phyloP scores from a whole-genome alignment of 202 grass and related monocot genomes.

The Saccharum hybrid region DNA sequence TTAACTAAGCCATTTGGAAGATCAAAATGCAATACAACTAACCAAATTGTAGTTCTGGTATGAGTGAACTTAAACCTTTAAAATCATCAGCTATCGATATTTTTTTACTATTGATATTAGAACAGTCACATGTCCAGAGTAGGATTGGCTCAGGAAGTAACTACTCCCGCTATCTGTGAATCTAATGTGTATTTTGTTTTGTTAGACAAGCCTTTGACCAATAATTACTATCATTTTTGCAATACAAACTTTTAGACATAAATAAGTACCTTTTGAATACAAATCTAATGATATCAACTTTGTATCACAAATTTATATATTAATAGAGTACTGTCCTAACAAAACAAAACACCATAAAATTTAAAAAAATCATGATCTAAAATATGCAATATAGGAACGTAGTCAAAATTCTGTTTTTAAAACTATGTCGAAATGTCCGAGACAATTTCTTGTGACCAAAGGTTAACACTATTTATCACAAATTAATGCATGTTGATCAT shows the following conservation, averaged over 20 bases:
- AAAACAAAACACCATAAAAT: neutral
- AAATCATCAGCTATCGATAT: neutral
- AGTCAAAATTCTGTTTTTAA: neutral
- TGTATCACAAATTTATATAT: neutral
- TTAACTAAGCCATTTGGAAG: neutral
- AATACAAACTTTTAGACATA: neutral
- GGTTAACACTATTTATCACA: neutral
- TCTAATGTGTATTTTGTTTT: neutral
- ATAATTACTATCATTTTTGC: neutral
- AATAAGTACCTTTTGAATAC: neutral
- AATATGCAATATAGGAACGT: neutral
- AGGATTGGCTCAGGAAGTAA: neutral
- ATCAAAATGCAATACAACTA: conserved; percentile 19
- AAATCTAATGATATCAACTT: neutral
- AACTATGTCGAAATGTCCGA: neutral
- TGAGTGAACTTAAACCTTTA: neutral
- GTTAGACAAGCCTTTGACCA: neutral
- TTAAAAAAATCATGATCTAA: neutral
- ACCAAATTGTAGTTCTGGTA: neutral
- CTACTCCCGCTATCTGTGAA: neutral
- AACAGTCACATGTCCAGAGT: neutral
- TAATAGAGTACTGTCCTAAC: neutral
- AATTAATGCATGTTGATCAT: neutral
- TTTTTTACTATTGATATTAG: neutral
- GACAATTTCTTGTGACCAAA: neutral